phyloP scores from a whole-genome alignment of 208 protist genomes.

The Acanthamoeba healyi region DNA sequence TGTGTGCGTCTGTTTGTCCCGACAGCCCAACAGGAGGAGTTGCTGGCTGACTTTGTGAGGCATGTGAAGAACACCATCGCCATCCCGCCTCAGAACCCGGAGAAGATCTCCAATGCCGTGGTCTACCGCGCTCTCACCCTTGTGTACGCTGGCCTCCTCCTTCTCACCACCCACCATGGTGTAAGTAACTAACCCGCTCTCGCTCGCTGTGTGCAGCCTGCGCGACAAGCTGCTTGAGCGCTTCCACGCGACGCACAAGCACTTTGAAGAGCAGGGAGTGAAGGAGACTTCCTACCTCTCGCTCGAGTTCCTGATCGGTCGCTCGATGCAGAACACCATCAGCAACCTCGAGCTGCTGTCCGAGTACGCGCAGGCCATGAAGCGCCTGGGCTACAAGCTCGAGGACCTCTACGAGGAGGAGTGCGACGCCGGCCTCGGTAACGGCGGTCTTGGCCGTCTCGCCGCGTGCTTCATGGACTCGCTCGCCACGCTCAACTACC shows the following conservation, averaged over 20 bases:
- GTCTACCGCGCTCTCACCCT: constrained; percentile 33
- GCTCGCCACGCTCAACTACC: constrained; percentile 89
- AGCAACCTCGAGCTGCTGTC: constrained; percentile 85
- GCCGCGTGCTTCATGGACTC: constrained; percentile 93
- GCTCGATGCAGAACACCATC: constrained; percentile 88
- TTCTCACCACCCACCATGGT: neutral
- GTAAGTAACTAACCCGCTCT: no score
- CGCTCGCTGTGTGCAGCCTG: neutral
- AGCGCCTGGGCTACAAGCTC: constrained; percentile 86
- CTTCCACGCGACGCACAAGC: constrained; percentile 48
- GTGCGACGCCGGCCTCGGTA: constrained; percentile 91
- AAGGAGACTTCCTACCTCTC: constrained; percentile 91
- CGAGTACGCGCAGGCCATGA: constrained; percentile 85
- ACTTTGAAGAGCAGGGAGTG: constrained; percentile 77
- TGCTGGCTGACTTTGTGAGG: constrained; percentile 22
- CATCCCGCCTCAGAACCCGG: constrained; percentile 16
- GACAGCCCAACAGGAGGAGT: constrained; percentile 41
- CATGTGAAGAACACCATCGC: constrained; percentile 38
- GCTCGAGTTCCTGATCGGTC: constrained; percentile 91
- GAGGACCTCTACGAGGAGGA: constrained; percentile 90
- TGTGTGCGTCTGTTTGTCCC: no score
- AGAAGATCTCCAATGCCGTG: constrained; percentile 12
- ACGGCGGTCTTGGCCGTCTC: constrained; percentile 90
- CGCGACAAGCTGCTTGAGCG: constrained; percentile 44
- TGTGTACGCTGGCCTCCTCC: neutral